Percentiles rank a stretch among this genome's conserved stretches.
Conservation (phyloP, 2,329 filamentous ascomycete genomes). For the Penicillium sp. region DNA sequence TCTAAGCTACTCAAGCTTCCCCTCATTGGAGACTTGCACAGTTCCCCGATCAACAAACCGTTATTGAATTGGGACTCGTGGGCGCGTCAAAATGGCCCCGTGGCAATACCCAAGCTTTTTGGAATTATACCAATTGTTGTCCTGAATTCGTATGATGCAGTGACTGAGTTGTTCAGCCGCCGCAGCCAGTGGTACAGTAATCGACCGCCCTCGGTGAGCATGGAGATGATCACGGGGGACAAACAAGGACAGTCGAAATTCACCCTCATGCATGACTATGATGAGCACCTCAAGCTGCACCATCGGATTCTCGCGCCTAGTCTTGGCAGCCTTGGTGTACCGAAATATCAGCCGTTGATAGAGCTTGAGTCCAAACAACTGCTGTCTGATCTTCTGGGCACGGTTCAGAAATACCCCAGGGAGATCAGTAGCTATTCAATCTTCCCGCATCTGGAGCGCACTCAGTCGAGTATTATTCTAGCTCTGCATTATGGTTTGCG, state of each 20-base stretch:
- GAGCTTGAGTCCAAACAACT: conserved; percentile 53
- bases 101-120: conserved; percentile 29
- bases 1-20: conserved; percentile 24
- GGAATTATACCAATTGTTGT: conserved; percentile 43
- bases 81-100: conserved; percentile 38
- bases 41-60: conserved; percentile 29
- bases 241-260: conserved; percentile 23
- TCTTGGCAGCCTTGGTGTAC: conserved; percentile 50
- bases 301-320: conserved; percentile 51
- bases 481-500: conserved; percentile 56
- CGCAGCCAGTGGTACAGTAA: conserved; percentile 46
- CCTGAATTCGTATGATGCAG: conserved; percentile 37
- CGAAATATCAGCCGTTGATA: conserved; percentile 54
- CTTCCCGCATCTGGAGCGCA: conserved; percentile 54
- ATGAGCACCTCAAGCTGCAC: conserved; percentile 52
- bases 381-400: conserved; percentile 44
- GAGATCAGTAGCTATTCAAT: conserved; percentile 33
- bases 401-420: conserved; percentile 1
- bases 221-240: conserved; percentile 41
- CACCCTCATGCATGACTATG: conserved; percentile 53
- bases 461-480: conserved; percentile 55
- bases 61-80: conserved; percentile 38
- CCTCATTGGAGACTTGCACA: conserved; percentile 35
- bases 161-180: conserved; percentile 45
- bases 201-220: conserved; percentile 39